Base-by-base conservation (phyloP, 371 early-diverging fungal species). In the Massospora cicadina region DNA sequence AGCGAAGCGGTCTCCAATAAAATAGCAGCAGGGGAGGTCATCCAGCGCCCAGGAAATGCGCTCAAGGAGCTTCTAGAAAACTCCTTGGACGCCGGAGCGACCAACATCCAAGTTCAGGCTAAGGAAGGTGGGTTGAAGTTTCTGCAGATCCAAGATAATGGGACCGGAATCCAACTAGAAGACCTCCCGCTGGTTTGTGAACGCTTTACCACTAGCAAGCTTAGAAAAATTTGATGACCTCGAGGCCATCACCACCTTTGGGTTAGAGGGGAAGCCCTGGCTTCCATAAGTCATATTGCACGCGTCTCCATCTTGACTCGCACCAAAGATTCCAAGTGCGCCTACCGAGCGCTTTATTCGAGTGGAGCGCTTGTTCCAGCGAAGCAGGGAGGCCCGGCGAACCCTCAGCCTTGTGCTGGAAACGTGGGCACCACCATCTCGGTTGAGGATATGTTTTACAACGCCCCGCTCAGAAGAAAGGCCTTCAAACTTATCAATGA, bases 51-150 rank as follows among this genome's bases (percentile, higher is more conserved):
- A 24, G 82, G 89, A 0, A 93, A 93, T 71, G 93, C 96, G 7
- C 71, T 98, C 33, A 99, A 99, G 71, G 99, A 99, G 73, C 75
- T 98, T 27, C 74, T 99, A 21, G 99, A 99, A 69, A 99, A 99
- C 73, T 83, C 89, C 1, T 75, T 99, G 13, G 99, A 99, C 73
- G 98, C 99, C 24, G 87, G 86, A 1, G 76, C 96, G 0, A 90
- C 91, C 0, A 74, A 72, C 55, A 94, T 99, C 29, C 76, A 83
- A 24, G 79, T 99, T 31, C 66, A 75, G 1, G 75, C 90, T 59
- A 88, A 87, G 67, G 92, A 93, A 24, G 93, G 94, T 12, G 92
- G 97, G 0, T 68, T 95, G 12, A 94, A 93, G 70, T 70, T 89
- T 1, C 75, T 99, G 60, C 90, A 90, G 70, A 91, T 99, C 58